phyloP scores from a whole-genome alignment of 1,139 yeast species.

The Meyerozyma carpophila region DNA sequence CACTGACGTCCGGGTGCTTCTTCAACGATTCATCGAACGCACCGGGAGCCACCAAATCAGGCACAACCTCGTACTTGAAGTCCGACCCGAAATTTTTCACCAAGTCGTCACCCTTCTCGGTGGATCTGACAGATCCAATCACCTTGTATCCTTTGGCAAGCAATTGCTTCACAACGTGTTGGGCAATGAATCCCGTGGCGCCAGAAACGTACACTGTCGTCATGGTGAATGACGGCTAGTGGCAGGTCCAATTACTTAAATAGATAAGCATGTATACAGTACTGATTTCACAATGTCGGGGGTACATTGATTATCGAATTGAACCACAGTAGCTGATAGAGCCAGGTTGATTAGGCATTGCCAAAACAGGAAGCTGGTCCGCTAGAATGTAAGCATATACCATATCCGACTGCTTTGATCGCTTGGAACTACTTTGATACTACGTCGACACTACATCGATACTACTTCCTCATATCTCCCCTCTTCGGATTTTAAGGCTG shows the following conservation, averaged over 20 bases:
- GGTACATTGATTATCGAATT: too few relatives aligned
- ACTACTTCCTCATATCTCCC: too few relatives aligned
- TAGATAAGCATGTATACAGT: neutral
- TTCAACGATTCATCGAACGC: conserved; percentile 10
- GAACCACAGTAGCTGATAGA: too few relatives aligned
- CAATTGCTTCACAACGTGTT: conserved; percentile 12
- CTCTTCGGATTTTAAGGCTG: too few relatives aligned
- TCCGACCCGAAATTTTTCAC: conserved; percentile 3
- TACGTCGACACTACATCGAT: too few relatives aligned
- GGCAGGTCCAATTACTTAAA: neutral
- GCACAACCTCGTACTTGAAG: conserved; percentile 9
- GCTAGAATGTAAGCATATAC: too few relatives aligned
- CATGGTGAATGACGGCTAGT: conserved; percentile 3
- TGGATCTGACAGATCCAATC: conserved; percentile 6
- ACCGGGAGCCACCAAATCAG: conserved; percentile 8
- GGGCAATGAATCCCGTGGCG: conserved; percentile 22
- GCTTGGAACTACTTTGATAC: too few relatives aligned
- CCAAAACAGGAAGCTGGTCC: too few relatives aligned
- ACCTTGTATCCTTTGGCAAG: conserved; percentile 7
- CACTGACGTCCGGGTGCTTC: conserved; percentile 15
- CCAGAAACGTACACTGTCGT: conserved; percentile 15
- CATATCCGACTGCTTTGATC: too few relatives aligned
- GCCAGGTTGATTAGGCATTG: too few relatives aligned
- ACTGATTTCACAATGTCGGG: too few relatives aligned
- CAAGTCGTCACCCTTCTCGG: conserved; percentile 4